Conservation (phyloP, 257 asterid species). For the Solanum chmielewskii region DNA sequence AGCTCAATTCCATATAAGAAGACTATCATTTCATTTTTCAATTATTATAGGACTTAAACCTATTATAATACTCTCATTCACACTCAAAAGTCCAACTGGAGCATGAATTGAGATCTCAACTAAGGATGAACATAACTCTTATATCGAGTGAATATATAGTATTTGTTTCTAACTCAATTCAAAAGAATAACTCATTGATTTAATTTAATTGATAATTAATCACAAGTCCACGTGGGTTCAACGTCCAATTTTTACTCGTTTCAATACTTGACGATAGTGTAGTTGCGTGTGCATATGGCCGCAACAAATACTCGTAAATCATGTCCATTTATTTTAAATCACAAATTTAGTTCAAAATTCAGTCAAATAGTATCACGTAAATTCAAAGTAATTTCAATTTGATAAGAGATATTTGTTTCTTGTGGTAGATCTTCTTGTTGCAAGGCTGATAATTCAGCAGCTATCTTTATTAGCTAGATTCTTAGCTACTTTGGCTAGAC, state of each 20-base stretch:
- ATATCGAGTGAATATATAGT: too few relatives aligned
- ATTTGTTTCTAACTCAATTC: too few relatives aligned
- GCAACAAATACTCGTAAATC: neutral
- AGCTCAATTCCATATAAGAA: too few relatives aligned
- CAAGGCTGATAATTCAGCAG: neutral
- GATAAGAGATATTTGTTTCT: neutral
- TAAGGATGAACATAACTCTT: too few relatives aligned
- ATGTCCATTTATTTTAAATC: neutral
- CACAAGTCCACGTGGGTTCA: neutral
- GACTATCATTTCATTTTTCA: rapidly evolving
- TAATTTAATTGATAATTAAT: neutral
- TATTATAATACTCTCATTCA: too few relatives aligned
- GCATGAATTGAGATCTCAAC: too few relatives aligned
- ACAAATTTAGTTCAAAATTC: too few relatives aligned
- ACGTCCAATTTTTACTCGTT: neutral
- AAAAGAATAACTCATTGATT: too few relatives aligned
- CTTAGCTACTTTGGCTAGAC: neutral
- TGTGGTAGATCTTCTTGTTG: neutral
- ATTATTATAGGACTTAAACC: too few relatives aligned
- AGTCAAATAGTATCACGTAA: neutral
- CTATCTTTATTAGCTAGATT: neutral
- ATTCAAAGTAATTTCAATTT: neutral
- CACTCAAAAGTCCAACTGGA: rapidly evolving
- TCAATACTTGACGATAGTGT: neutral
- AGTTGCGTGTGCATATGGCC: neutral